These are phyloP conservation scores for Misopates orontium DNA, from an alignment of 257 asterid genomes.

Conservation along the genomic window DNA sequence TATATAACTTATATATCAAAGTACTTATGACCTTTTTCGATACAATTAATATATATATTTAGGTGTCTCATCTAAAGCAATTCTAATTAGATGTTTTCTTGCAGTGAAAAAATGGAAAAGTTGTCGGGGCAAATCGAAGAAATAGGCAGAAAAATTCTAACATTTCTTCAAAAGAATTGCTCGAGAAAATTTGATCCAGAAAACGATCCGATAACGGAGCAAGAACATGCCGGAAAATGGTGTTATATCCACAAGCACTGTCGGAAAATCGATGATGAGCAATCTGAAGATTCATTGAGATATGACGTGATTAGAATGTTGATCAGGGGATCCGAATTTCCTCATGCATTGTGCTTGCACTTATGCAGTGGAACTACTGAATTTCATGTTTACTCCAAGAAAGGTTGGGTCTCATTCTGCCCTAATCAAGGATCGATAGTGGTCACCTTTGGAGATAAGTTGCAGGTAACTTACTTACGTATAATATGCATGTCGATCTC, in stretches of 20 bases:
- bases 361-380: constrained; percentile 64
- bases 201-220: constrained; percentile 20
- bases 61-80: too few species aligned
- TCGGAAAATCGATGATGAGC: constrained; percentile 30
- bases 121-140: constrained; percentile 42
- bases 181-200: constrained; percentile 10
- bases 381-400: constrained; percentile 86
- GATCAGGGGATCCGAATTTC: constrained; percentile 69
- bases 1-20: too few species aligned
- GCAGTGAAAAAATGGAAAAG: constrained; percentile 65
- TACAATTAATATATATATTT: too few species aligned
- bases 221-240: constrained; percentile 36
- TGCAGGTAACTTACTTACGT: constrained; percentile 55
- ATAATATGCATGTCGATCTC: too few species aligned
- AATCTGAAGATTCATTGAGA: constrained; percentile 44
- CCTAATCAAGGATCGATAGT: constrained; percentile 51
- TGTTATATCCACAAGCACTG: constrained; percentile 63
- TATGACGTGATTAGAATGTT: constrained; percentile 76
- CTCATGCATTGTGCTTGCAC: constrained; percentile 71
- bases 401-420: constrained; percentile 75
- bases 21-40: too few species aligned
- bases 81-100: neutral
- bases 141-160: constrained; percentile 41
- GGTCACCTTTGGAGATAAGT: constrained; percentile 62
- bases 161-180: constrained; percentile 41